Base-by-base conservation (phyloP, 164 flowering plant genomes). In the Kalanchoe fedtschenkoi region DNA sequence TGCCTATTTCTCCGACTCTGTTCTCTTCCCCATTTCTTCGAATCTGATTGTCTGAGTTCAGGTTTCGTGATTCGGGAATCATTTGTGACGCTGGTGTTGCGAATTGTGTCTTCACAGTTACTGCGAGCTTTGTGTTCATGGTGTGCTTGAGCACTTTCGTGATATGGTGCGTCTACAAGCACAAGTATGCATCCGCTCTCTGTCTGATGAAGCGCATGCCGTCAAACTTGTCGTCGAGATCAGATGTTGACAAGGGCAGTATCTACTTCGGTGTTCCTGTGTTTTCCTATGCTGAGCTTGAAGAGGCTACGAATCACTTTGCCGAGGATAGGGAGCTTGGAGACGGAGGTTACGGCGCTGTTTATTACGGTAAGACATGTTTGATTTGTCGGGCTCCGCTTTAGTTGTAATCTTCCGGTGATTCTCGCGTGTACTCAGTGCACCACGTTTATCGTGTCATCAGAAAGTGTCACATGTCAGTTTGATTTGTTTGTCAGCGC, bases 301-400 rank as follows among this genome's bases (percentile, higher is more conserved):
- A 34, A 22, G 61, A 58, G 34, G 61, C 61, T 41, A 58, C 61
- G 33, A 37, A 58, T 58, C 38, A 58, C 22, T 58, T 58, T 37
- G 24, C 61, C 6, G 41, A 58, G 32, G 56, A 51, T 51, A 51
- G 56, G 34, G 61, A 58, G 22, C 42, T 58, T 10, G 61, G 61
- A 34, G 61, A 58, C 11, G 61, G 61, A 58, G 61, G 61, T 58
- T 58, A 33, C 14, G 61, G 61, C 33, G 38, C 28, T 58, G 61
- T 58, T 4, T 32, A 58, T 34, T 58, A 58, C 13, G 61, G 61
- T 58, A 37, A 58, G 38, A 58, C 56, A 51, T 47, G 56, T 51
- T 51, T 51, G 32, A 17, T 17, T 51, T 26, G 16, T 24, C 0
- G 56, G 32, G 15, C n/a, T n/a, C n/a, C n/a, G n/a, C n/a, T n/a